Evolutionary conservation across 1,139 yeast genomes (phyloP).

Genomic region (Candida sp.): DNA sequence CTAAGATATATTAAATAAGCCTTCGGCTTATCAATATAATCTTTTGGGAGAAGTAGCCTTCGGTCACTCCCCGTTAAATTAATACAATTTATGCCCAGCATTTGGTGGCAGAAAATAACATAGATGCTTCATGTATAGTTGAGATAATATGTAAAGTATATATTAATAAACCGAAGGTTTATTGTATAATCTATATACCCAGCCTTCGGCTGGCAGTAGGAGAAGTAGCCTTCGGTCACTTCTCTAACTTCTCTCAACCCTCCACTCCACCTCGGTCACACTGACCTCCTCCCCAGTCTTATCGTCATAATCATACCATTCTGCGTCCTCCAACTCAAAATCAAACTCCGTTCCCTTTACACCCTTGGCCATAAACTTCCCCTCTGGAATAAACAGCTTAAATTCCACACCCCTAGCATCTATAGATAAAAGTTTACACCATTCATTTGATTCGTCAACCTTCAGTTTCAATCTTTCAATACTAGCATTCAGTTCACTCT

Average conservation of each 20-base stretch:
- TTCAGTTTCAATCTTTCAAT: slow-evolving; percentile 31
- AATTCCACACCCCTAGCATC: slow-evolving; percentile 88
- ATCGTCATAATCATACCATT: slow-evolving; percentile 97
- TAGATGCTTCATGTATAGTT: no score
- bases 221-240: no score
- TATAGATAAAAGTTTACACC: slow-evolving; percentile 55
- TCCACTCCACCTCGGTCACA: slow-evolving; percentile 68
- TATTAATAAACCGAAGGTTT: no score
- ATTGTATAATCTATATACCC: no score
- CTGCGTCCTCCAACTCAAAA: slow-evolving; percentile 74
- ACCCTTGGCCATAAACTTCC: slow-evolving; percentile 63
- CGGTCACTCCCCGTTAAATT: no score
- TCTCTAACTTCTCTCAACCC: slow-evolving; percentile 6
- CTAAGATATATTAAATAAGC: no score
- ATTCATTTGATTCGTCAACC: slow-evolving; percentile 23
- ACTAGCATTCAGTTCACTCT: slow-evolving; percentile 37
- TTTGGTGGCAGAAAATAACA: no score
- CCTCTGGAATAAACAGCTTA: slow-evolving; percentile 64
- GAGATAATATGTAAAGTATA: no score
- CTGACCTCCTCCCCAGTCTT: slow-evolving; percentile 78
- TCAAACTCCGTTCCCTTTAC: slow-evolving; percentile 57
- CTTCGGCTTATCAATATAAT: no score
- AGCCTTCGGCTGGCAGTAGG: no score
- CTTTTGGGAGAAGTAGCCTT: no score
- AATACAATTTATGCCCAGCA: no score